A percentile compares a stretch with the other conserved stretches of the same genome.
Evolutionary conservation across 345 rosid genomes (phyloP).

Genomic region (Eucalyptus curtisii): DNA sequence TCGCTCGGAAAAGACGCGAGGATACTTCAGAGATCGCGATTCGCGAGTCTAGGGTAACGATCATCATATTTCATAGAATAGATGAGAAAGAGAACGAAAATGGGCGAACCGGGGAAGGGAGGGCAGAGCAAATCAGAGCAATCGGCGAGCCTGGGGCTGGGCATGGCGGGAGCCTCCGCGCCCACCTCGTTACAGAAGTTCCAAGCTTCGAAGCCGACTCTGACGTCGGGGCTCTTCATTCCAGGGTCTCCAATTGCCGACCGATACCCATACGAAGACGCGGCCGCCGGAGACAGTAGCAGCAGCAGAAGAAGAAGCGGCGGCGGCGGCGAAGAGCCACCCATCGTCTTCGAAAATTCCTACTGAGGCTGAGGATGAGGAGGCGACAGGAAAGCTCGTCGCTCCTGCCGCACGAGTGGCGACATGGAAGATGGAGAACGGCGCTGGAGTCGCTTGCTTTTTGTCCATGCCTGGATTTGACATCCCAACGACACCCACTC

Average conservation of each 20-base stretch:
- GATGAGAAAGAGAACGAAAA: neutral
- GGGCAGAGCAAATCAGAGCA: constrained; percentile 36
- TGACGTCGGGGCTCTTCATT: constrained; percentile 30
- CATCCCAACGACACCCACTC: neutral
- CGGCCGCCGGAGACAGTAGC: neutral
- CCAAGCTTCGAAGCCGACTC: constrained; percentile 58
- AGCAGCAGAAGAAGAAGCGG: neutral
- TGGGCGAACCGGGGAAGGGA: neutral
- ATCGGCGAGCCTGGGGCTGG: constrained; percentile 54
- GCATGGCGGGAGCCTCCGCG: constrained; percentile 40
- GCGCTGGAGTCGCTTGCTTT: neutral
- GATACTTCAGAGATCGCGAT: neutral
- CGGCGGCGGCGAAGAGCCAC: neutral
- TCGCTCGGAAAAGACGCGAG: neutral
- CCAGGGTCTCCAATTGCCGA: constrained; percentile 56
- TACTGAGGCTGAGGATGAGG: neutral
- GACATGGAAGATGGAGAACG: neutral
- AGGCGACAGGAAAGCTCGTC: neutral
- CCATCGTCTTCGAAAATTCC: neutral
- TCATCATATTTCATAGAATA: neutral
- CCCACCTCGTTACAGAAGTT: constrained; percentile 70
- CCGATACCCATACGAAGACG: neutral
- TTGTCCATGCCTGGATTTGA: neutral
- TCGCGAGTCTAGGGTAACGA: neutral
- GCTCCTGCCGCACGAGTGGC: neutral